Conservation (phyloP, 805 yeast species). For the Debaryomyces maramus region DNA sequence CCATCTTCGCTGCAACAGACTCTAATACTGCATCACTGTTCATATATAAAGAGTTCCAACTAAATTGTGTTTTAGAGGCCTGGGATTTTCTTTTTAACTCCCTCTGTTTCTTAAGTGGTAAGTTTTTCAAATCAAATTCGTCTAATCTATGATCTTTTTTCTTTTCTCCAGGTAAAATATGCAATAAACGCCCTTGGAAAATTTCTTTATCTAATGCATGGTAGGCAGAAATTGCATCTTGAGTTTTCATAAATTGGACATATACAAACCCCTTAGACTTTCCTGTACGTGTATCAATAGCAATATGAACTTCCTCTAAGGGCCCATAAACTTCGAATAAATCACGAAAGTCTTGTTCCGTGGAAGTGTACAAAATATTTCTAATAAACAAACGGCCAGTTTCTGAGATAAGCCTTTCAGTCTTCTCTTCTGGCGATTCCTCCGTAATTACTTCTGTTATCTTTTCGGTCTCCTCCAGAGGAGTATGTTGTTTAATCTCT, state of each 20-base stretch:
- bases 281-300: constrained; percentile 87
- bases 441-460: background rate
- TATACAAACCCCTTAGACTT: constrained; percentile 92
- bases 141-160: constrained; percentile 82
- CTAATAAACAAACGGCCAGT: constrained; percentile 87
- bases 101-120: constrained; percentile 89
- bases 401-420: constrained; percentile 50
- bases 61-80: constrained; percentile 83
- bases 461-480: background rate
- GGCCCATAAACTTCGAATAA: constrained; percentile 70
- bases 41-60: constrained; percentile 94
- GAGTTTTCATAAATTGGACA: constrained; percentile 63
- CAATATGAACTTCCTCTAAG: constrained; percentile 87
- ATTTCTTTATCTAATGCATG: constrained; percentile 76
- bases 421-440: constrained; percentile 46
- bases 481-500: background rate
- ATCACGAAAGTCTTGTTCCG: constrained; percentile 72
- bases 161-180: constrained; percentile 80
- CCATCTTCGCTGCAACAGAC: constrained; percentile 81
- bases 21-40: constrained; percentile 90
- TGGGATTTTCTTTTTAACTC: constrained; percentile 80
- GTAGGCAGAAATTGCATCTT: constrained; percentile 77
- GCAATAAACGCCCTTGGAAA: constrained; percentile 91
- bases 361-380: constrained; percentile 76
- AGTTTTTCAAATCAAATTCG: constrained; percentile 85